A percentile compares a stretch with the other conserved stretches of the same genome.
These are phyloP conservation scores for Acorus calamus DNA, from an alignment of 106 monocot species.

Conservation along the genomic window DNA sequence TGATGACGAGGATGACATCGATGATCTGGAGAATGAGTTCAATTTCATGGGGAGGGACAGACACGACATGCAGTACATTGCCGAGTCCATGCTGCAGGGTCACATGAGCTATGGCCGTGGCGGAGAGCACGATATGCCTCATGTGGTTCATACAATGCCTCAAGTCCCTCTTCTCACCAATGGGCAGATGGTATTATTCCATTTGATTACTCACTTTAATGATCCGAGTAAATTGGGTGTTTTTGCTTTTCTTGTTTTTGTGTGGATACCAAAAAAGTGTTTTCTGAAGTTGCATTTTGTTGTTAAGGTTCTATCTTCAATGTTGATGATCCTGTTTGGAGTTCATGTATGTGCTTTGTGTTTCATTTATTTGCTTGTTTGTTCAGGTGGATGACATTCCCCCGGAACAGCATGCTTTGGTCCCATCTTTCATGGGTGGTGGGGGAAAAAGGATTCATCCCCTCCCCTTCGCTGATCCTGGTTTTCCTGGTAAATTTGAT, in stretches of 20 bases:
- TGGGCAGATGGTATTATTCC: background rate
- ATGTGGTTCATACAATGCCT: background rate
- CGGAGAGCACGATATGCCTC: background rate
- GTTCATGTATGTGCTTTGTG: background rate
- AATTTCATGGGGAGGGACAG: background rate
- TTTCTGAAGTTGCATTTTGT: too few species aligned
- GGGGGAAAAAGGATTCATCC: too few species aligned
- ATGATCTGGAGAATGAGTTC: background rate
- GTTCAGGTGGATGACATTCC: too few species aligned
- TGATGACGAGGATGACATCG: slow-evolving; percentile 2
- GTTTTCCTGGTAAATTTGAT: background rate
- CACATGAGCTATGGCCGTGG: background rate
- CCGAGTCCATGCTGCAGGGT: background rate
- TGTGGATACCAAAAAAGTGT: too few species aligned
- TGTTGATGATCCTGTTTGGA: background rate
- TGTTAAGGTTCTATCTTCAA: background rate
- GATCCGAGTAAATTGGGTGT: too few species aligned
- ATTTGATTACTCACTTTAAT: too few species aligned
- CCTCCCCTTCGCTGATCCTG: too few species aligned
- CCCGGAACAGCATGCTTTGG: too few species aligned
- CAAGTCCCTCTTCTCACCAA: background rate
- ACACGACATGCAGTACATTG: background rate
- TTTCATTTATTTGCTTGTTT: background rate
- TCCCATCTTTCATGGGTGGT: too few species aligned
- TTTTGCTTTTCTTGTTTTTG: too few species aligned